A percentile compares a stretch with the other conserved stretches of the same genome.
Evolutionary conservation across 306 rosid species (phyloP).

Genomic region (Dryas octopetala): DNA sequence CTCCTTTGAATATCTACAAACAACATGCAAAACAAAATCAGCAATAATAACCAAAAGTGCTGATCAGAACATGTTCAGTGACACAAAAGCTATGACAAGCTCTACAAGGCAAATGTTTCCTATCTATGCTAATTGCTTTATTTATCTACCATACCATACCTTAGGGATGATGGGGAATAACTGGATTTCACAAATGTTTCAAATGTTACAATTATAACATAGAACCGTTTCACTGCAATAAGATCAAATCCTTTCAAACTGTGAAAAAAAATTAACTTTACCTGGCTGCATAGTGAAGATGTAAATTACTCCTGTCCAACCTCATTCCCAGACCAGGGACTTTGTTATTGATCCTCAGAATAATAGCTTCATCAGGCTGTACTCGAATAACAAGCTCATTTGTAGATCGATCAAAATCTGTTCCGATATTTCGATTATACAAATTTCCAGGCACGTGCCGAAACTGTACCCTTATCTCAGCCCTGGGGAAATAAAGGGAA

Average conservation of each 20-base stretch:
- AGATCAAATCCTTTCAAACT: neutral
- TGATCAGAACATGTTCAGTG: neutral
- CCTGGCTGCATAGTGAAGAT: conserved; percentile 94
- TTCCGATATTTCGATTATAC: conserved; percentile 69
- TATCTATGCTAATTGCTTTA: too few relatives aligned
- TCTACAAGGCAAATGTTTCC: neutral
- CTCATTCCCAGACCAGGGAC: conserved; percentile 89
- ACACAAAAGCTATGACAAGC: neutral
- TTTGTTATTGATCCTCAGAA: conserved; percentile 83
- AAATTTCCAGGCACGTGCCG: conserved; percentile 90
- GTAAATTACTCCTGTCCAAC: conserved; percentile 78
- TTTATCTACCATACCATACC: too few relatives aligned
- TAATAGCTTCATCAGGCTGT: conserved; percentile 93
- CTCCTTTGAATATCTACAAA: conserved; percentile 75
- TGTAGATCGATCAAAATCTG: conserved; percentile 72
- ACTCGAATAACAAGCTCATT: conserved; percentile 90
- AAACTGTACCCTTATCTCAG: conserved; percentile 93
- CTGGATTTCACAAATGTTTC: too few relatives aligned
- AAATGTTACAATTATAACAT: neutral
- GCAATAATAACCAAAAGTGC: neutral
- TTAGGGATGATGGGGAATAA: too few relatives aligned
- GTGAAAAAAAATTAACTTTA: conserved; percentile 6
- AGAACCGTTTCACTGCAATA: neutral
- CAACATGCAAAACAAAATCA: neutral
- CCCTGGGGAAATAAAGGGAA: conserved; percentile 37